These are phyloP conservation scores for Aureobasidium sp. DNA, from an alignment of 2,329 filamentous ascomycete species.

Conservation along the genomic window DNA sequence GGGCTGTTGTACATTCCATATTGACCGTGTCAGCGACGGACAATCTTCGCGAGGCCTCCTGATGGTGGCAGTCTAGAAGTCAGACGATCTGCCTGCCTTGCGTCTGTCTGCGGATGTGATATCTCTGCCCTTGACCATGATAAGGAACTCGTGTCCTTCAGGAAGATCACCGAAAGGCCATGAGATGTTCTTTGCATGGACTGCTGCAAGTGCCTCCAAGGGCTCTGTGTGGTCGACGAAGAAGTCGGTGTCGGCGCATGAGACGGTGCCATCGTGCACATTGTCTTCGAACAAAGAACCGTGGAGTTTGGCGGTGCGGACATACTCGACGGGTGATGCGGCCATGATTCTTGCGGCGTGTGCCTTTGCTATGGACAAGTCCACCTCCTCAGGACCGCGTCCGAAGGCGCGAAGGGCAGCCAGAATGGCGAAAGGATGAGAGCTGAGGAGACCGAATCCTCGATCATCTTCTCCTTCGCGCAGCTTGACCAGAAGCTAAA, in stretches of 20 bases:
- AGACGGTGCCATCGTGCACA: background rate
- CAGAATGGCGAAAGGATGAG: background rate
- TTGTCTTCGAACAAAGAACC: background rate
- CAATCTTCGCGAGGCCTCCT: slow-evolving; percentile 66
- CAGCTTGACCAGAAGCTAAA: background rate
- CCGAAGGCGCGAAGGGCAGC: background rate
- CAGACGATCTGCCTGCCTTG: too few relatives aligned
- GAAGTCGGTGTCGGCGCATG: background rate
- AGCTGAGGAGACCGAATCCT: background rate
- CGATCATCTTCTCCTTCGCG: background rate
- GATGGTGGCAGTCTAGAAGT: too few relatives aligned
- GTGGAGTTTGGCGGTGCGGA: background rate
- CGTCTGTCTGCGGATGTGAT: too few relatives aligned
- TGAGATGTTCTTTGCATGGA: too few relatives aligned
- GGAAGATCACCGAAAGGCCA: background rate
- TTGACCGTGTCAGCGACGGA: slow-evolving; percentile 57
- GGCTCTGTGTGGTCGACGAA: slow-evolving; percentile 3
- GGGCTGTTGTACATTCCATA: slow-evolving; percentile 2
- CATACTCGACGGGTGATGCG: background rate
- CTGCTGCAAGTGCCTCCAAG: background rate
- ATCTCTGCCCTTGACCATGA: too few relatives aligned
- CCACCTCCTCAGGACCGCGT: background rate
- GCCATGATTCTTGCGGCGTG: background rate
- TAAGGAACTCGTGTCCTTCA: background rate
- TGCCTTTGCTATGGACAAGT: too few relatives aligned